A percentile compares a stretch with the other conserved stretches of the same genome.
Conservation (phyloP, 2,329 filamentous ascomycete genomes). For the Phaeosphaeria sp. region DNA sequence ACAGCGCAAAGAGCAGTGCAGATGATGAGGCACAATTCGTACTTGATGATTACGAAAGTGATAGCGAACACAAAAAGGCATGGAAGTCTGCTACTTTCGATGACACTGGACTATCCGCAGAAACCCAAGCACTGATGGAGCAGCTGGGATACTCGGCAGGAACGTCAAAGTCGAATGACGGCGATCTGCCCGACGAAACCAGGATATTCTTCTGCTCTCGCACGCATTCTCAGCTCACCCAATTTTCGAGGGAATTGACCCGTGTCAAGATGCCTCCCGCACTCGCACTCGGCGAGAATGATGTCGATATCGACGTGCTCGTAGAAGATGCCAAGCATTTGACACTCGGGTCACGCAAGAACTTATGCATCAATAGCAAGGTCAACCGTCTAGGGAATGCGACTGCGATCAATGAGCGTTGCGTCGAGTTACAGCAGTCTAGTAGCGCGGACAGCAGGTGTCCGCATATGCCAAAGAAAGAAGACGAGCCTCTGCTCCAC, state of each 20-base stretch:
- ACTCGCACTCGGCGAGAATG: slow-evolving; percentile 48
- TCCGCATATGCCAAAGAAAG: slow-evolving; percentile 77
- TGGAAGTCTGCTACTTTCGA: slow-evolving; percentile 29
- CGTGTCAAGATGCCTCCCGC: slow-evolving; percentile 80
- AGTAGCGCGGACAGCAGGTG: slow-evolving; percentile 72
- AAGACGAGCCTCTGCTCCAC: slow-evolving; percentile 73
- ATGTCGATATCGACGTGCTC: slow-evolving; percentile 32
- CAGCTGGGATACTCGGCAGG: slow-evolving; percentile 53
- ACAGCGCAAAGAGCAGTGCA: slow-evolving; percentile 9
- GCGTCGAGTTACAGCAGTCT: slow-evolving; percentile 83
- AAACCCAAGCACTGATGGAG: slow-evolving; percentile 76
- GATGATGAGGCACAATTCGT: slow-evolving; percentile 72
- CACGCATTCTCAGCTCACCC: slow-evolving; percentile 89
- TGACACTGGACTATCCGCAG: slow-evolving; percentile 67
- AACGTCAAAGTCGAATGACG: slow-evolving; percentile 53
- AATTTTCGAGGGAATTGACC: slow-evolving; percentile 83
- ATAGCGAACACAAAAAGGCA: slow-evolving; percentile 53
- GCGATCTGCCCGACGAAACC: slow-evolving; percentile 66
- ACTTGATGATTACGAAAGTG: slow-evolving; percentile 76
- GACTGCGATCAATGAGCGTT: slow-evolving; percentile 91
- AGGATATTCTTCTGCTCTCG: slow-evolving; percentile 94
- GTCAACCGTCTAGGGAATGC: slow-evolving; percentile 73
- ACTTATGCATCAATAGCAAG: slow-evolving; percentile 85
- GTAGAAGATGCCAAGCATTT: slow-evolving; percentile 77
- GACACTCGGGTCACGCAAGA: slow-evolving; percentile 84